Evolutionary conservation across 1,284 basidiomycete genomes (phyloP), one percentile per base, ranked within the genome.

Genomic region (Apiotrichum veenhuisii): DNA sequence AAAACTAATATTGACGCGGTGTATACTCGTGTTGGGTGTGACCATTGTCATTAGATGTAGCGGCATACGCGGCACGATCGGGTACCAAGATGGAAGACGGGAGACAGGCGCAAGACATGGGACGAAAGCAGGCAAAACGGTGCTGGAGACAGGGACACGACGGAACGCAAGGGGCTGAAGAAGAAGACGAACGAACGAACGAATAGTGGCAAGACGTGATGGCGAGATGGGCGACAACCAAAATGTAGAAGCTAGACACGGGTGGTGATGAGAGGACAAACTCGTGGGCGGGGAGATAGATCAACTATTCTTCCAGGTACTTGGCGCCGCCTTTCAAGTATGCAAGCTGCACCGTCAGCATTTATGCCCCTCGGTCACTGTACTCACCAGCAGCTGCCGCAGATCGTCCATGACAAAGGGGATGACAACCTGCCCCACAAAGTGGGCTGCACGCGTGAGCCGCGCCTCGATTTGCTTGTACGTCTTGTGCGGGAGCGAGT

Each of bases 391-490:
- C 55, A 97, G 80, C 66, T 78, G 65, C 45, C 71, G 79, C 14
- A 81, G 58, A 57, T 83, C 82, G 48, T 88, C 86, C 68, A 98
- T 83, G 62, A 98, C 89, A 75, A 96, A 96, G 11, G 89, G 89
- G 54, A 96, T 81, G 44, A 98, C 83, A 54, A 96, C 91, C 42
- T 83, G 87, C 8, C 87, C 87, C 64, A 96, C 91, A 75, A 98
- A 98, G 67, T 97, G 91, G 18, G 90, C 91, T 9, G 85, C 82
- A 57, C 87, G 84, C 65, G 83, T 85, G 54, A 98, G 81, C 68
- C 86, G 87, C 61, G 81, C 78, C 70, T 95, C 90, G 53, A 91
- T 82, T 14, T 82, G 81, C 34, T 72, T 67, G 56, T 86, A 85
- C 55, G 87, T 71, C 56, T 88, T 84, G 36, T 76, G 55, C 9